These are phyloP conservation scores for Luffa aegyptiaca DNA, from an alignment of 306 rosid species.

Conservation along the genomic window DNA sequence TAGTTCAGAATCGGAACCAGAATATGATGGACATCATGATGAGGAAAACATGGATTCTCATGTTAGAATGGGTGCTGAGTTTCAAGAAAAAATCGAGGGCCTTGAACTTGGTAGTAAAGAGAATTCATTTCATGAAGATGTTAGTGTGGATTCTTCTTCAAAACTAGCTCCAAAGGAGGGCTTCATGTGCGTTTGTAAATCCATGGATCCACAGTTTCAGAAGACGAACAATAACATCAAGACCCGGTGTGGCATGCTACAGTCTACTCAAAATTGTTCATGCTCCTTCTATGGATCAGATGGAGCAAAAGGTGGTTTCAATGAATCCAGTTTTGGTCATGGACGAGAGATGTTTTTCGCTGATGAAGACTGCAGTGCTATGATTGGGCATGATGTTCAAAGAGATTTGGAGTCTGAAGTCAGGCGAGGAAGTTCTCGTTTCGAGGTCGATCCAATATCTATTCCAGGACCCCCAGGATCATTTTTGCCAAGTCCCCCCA, in stretches of 20 bases:
- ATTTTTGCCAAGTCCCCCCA: constrained; percentile 48
- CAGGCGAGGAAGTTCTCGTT: constrained; percentile 21
- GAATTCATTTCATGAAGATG: constrained; percentile 13
- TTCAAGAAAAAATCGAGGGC: constrained; percentile 14
- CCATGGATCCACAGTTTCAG: constrained; percentile 19
- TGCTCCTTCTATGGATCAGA: constrained; percentile 15
- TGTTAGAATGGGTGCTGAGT: constrained; percentile 5
- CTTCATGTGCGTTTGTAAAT: constrained; percentile 11
- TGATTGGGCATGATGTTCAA: constrained; percentile 22
- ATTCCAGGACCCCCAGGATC: constrained; percentile 68
- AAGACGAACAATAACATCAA: constrained; percentile 4
- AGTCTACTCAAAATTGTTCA: constrained; percentile 7
- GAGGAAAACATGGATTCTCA: constrained; percentile 16
- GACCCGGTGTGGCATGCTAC: constrained; percentile 15
- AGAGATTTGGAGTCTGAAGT: constrained; percentile 27
- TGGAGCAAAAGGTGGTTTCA: constrained; percentile 14
- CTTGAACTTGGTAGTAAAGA: constrained; percentile 9
- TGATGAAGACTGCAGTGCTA: constrained; percentile 24
- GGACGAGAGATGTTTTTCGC: constrained; percentile 25
- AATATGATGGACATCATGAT: neutral
- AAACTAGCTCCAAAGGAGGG: constrained; percentile 13
- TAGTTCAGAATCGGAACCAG: constrained; percentile 19
- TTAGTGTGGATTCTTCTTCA: constrained; percentile 14
- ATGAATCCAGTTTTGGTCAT: constrained; percentile 11
- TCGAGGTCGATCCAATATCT: constrained; percentile 43